These are phyloP conservation scores for Brettanomyces nanus DNA, from an alignment of 805 yeast species.

Conservation along the genomic window DNA sequence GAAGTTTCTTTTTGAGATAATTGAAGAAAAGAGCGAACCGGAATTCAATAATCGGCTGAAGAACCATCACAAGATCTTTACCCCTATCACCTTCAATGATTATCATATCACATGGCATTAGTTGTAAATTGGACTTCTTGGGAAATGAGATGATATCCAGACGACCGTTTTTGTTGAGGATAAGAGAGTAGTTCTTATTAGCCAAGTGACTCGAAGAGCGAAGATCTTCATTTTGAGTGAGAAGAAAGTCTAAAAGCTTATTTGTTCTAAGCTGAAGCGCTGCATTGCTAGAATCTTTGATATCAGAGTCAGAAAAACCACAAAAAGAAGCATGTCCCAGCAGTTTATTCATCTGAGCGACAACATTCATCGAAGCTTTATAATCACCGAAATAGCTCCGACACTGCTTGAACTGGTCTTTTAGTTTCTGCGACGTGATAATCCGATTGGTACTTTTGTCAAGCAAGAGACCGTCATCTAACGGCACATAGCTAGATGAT, in stretches of 20 bases:
- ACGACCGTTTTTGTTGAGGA: constrained; percentile 32
- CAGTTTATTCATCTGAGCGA: constrained; percentile 26
- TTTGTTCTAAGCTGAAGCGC: constrained; percentile 18
- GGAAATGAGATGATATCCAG: constrained; percentile 65
- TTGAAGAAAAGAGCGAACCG: constrained; percentile 65
- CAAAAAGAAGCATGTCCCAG: constrained; percentile 15
- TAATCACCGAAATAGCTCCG: constrained; percentile 47
- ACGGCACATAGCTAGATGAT: constrained; percentile 16
- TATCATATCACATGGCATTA: constrained; percentile 57
- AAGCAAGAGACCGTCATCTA: constrained; percentile 58
- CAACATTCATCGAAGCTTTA: constrained; percentile 30
- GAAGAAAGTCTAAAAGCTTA: constrained; percentile 30
- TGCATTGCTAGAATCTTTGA: constrained; percentile 12
- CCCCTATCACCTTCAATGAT: constrained; percentile 83
- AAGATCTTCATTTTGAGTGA: constrained; percentile 38
- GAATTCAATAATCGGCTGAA: constrained; percentile 55
- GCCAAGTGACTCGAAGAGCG: constrained; percentile 24
- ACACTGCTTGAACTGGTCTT: constrained; percentile 39
- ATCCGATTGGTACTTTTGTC: constrained; percentile 42
- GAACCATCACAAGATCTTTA: constrained; percentile 65
- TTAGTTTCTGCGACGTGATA: constrained; percentile 51
- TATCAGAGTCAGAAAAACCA: constrained; percentile 1
- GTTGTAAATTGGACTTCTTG: constrained; percentile 48
- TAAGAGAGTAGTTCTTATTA: constrained; percentile 29
- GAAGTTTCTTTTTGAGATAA: constrained; percentile 66